Conservation (phyloP, 192 early-diverging fungal species). For the Entophlyctis helioformis region DNA sequence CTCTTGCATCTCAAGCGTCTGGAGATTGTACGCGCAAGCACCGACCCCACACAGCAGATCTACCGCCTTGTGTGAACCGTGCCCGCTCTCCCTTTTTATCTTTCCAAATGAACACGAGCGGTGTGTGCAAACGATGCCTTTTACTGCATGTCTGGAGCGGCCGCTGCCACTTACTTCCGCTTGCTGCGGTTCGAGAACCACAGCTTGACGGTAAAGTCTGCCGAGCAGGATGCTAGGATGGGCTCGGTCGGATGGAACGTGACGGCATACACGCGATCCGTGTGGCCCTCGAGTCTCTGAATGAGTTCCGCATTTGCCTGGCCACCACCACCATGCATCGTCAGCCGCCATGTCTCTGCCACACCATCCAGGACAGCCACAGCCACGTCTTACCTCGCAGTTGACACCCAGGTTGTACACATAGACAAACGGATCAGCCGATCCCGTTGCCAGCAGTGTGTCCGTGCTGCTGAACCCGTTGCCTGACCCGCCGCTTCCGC, state of each 20-base stretch:
- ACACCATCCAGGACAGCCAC: too few relatives aligned
- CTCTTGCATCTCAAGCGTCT: too few relatives aligned
- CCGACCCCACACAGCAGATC: too few relatives aligned
- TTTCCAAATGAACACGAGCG: too few relatives aligned
- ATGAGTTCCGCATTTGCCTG: constrained; percentile 24
- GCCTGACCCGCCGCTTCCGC: constrained; percentile 2
- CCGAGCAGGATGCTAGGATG: constrained; percentile 69
- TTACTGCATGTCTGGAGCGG: too few relatives aligned
- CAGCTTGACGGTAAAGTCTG: constrained; percentile 68
- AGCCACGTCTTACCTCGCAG: too few relatives aligned
- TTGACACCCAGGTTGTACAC: constrained; percentile 48
- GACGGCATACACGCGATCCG: constrained; percentile 85
- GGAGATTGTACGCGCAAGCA: too few relatives aligned
- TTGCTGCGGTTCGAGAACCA: constrained; percentile 39
- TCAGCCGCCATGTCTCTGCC: neutral
- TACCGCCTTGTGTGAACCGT: too few relatives aligned
- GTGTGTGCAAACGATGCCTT: too few relatives aligned
- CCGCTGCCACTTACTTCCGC: too few relatives aligned
- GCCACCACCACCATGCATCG: neutral
- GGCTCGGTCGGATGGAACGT: constrained; percentile 83
- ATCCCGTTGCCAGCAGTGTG: constrained; percentile 65
- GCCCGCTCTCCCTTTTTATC: too few relatives aligned
- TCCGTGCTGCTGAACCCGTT: too few relatives aligned
- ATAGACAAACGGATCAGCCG: constrained; percentile 73
- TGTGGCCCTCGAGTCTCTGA: constrained; percentile 84